Conservation (phyloP, 225 moss, liverwort and hornwort species). For the Marchantia polymorpha region DNA sequence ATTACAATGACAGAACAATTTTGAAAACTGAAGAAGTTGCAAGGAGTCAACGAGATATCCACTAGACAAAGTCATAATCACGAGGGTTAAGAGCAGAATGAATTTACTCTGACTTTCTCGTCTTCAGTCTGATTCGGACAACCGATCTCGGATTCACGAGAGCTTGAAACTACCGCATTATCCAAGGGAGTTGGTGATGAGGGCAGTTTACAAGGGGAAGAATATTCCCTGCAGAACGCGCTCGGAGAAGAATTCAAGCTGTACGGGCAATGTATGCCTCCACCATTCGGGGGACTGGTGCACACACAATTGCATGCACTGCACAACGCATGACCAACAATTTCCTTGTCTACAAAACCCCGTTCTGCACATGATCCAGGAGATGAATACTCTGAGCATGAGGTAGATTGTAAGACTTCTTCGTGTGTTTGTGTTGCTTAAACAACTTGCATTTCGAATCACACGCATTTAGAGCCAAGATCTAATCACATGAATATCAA, state of each 20-base stretch:
- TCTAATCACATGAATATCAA: no score
- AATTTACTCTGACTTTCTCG: slow-evolving; percentile 6
- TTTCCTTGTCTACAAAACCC: slow-evolving; percentile 51
- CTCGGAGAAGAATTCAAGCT: not conserved
- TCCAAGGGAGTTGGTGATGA: not conserved
- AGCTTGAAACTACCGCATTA: not conserved
- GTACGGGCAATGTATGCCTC: slow-evolving; percentile 15
- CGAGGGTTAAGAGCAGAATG: not conserved
- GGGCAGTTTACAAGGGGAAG: not conserved
- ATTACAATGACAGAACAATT: no score
- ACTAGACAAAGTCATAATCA: not conserved
- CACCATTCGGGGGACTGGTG: slow-evolving; percentile 25
- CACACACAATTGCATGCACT: slow-evolving; percentile 82
- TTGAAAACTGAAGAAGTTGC: not conserved
- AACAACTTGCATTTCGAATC: not conserved
- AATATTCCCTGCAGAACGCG: not conserved
- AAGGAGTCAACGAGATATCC: not conserved
- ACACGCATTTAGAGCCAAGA: no score
- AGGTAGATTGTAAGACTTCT: no score
- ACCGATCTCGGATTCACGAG: not conserved
- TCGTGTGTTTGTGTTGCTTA: no score
- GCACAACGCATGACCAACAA: slow-evolving; percentile 58
- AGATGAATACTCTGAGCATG: not conserved
- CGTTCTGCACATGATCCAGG: slow-evolving; percentile 7
- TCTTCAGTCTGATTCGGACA: not conserved